phyloP scores from a whole-genome alignment of 805 yeast species.

The Saccharomyces eubayanus region DNA sequence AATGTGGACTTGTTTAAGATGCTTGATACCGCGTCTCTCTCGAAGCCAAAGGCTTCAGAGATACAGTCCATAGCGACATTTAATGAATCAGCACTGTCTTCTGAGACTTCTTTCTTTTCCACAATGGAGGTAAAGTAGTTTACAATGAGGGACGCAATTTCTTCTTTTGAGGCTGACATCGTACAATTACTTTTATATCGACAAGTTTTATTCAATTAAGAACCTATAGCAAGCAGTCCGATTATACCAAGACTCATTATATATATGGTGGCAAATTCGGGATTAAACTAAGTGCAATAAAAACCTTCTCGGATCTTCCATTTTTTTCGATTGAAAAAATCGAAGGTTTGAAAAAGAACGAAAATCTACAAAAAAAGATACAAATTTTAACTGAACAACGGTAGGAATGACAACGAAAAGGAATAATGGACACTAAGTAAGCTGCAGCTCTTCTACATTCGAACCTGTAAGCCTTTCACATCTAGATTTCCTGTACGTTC shows the following conservation, averaged over 20 bases:
- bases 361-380: background rate
- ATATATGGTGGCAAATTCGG: background rate
- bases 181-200: background rate
- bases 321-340: background rate
- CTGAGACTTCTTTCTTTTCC: slow-evolving; percentile 53
- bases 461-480: background rate
- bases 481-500: background rate
- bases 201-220: background rate
- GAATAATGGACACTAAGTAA: background rate
- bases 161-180: slow-evolving; percentile 48
- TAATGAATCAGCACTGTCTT: slow-evolving; percentile 78
- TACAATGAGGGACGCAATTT: slow-evolving; percentile 65
- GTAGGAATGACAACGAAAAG: background rate
- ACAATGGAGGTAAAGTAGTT: slow-evolving; percentile 58
- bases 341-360: background rate
- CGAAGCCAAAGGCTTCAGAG: slow-evolving; percentile 72
- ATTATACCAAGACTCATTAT: background rate
- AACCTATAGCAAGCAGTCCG: background rate
- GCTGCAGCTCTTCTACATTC: background rate
- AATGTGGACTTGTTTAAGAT: slow-evolving; percentile 31
- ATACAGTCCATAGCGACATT: slow-evolving; percentile 93
- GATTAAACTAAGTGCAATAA: background rate
- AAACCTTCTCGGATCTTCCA: background rate
- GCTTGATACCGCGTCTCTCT: slow-evolving; percentile 38
- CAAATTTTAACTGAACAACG: background rate